Base-by-base conservation (phyloP, 1,284 basidiomycete species). In the Trichosporon sp. region DNA sequence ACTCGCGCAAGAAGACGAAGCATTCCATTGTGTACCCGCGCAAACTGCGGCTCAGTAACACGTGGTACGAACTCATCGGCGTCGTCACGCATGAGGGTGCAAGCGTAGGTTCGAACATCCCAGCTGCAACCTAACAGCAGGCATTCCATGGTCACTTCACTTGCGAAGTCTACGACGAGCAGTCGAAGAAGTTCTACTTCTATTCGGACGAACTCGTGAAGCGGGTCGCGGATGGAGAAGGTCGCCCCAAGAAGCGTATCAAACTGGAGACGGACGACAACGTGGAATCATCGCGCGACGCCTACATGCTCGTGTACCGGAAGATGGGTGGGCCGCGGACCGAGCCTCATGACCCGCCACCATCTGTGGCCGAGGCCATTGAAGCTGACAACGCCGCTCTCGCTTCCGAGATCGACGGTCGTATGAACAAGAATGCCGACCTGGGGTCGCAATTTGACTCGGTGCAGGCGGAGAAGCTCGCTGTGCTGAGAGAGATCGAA, bases 121-220 rank as follows among this genome's bases (percentile, higher is more conserved):
- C 1, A 16, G 16, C 4, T 6, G 5, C 16, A 7, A 54, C 51
- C 69, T 74, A 63, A 69, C 51, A 10, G 1, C 91, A 93, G 84
- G 94, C 94, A 11, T 92, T 95, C 83, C 92, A 93, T 76, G 94
- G 94, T 2, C 94, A 97, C 80, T 97, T 97, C 78, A 91, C 93
- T 76, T 92, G 92, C 35, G 91, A 96, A 78, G 92, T 94, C 5
- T 91, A 90, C 78, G 92, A 96, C 79, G 85, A 87, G 59, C 83
- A 84, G 93, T 95, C 78, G 61, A 83, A 87, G 48, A 86, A 89
- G n/a, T 97, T 94, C 94, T 94, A 91, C 79, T 89, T 90, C 73
- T 96, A 93, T 82, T 93, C 95, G 76, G 94, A 97, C 78, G 94
- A 96, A 78, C 67, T 74, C 37, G 73, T 81, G 59, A 61, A 68